phyloP scores from a whole-genome alignment of 768 basidiomycete species.

The Amanita molliuscula region DNA sequence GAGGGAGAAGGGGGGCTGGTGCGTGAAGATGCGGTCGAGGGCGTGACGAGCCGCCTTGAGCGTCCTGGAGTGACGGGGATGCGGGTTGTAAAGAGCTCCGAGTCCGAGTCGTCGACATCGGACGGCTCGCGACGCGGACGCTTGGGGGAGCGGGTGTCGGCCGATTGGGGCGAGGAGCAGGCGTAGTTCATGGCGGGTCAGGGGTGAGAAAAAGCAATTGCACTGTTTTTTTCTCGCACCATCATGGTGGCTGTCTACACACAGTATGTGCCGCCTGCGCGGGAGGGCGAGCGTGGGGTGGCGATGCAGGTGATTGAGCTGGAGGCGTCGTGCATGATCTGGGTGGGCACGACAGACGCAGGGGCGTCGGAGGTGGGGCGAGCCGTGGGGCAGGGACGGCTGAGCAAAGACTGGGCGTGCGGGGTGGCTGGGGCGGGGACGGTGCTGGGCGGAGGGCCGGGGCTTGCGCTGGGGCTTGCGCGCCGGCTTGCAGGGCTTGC shows the following conservation, averaged over 20 bases:
- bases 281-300: constrained; percentile 44
- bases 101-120: not conserved
- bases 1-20: not conserved
- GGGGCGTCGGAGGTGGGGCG: constrained; percentile 31
- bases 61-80: not conserved
- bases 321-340: constrained; percentile 73
- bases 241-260: constrained; percentile 32
- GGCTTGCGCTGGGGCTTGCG: not conserved
- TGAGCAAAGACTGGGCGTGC: constrained; percentile 74
- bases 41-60: not conserved
- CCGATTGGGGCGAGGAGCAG: not conserved
- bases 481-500: not conserved
- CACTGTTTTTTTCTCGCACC: not conserved
- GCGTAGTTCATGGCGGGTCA: not conserved
- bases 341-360: constrained; percentile 57
- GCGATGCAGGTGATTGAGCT: constrained; percentile 58
- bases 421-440: constrained; percentile 43
- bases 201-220: not conserved
- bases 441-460: not conserved
- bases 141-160: not conserved
- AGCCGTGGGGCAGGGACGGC: constrained; percentile 41
- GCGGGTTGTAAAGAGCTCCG: not conserved
- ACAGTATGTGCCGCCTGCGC: constrained; percentile 37
- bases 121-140: not conserved
- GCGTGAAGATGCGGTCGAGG: not conserved